A percentile compares a stretch with the other conserved stretches of the same genome.
Conservation (phyloP, 2,329 filamentous ascomycete species). For the Neopestalotiopsis sp. region DNA sequence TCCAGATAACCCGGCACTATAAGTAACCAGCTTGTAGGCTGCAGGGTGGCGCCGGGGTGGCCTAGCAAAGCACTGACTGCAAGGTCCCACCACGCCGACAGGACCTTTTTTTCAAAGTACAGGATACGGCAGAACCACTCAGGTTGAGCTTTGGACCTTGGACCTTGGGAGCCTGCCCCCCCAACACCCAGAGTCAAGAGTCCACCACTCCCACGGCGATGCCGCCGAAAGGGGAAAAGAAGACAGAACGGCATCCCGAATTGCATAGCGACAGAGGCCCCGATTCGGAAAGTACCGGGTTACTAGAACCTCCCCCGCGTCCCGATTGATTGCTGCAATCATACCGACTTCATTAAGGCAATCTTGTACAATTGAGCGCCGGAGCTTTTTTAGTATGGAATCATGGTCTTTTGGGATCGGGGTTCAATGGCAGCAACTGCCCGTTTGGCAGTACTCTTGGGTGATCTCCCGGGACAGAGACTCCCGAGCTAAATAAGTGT, state of each 20-base stretch:
- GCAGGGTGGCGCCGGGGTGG: not conserved
- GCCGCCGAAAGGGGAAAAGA: slow-evolving; percentile 1
- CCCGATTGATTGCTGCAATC: not conserved
- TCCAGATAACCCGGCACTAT: not conserved
- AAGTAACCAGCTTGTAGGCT: not conserved
- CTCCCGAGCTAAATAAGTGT: no score
- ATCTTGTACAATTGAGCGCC: not conserved
- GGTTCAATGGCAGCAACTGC: not conserved
- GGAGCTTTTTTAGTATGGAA: not conserved
- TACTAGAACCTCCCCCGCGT: not conserved
- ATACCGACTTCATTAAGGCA: not conserved
- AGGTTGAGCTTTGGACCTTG: no score
- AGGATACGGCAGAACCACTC: no score
- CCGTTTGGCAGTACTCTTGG: not conserved
- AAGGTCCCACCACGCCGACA: no score
- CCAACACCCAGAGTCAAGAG: not conserved
- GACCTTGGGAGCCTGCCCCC: not conserved
- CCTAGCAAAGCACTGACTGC: not conserved
- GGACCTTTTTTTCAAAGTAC: no score
- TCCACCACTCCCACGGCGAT: not conserved
- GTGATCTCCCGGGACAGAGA: not conserved
- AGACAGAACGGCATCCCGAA: not conserved
- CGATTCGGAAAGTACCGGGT: not conserved
- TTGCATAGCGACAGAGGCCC: not conserved
- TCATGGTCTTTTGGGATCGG: not conserved